Base-by-base conservation (phyloP, 2,329 filamentous ascomycete genomes). In the Teratosphaeria zuluensis region DNA sequence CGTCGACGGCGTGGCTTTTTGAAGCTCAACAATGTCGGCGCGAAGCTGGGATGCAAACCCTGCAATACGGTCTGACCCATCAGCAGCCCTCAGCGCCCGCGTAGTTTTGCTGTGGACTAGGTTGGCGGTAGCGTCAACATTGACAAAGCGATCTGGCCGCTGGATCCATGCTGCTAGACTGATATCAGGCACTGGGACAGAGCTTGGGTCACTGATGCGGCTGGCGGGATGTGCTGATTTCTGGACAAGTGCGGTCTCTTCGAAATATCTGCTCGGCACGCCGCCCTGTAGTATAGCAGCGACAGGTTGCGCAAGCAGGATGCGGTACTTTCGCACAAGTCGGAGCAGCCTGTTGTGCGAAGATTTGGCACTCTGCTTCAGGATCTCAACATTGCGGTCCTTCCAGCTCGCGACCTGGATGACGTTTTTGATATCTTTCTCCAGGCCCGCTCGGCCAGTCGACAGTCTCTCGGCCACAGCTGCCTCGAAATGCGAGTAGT, bases 401-500 rank as follows among this genome's bases (percentile, higher is more conserved):
- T 95, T 96, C 95, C 95, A 99, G 73, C 91, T 96, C 7, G 92
- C 91, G 66, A 99, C 78, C 56, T 95, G 84, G 16, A 99, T 82
- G n/a, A 96, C 86, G 65, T 97, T 89, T 70, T 88, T 92, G 81
- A 97, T 90, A 59, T 90, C 85, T 74, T 91, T 96, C 72, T 97
- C 92, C n/a, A 97, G 80, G 0, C 81, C 79, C 6, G 80, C 77
- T 58, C 90, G 84, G n/a, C 86, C 88, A 52, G 83, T 83, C 21
- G 76, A 76, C 38, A 96, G 80, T 1, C 80, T 75, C 61, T 90
- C 86, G 12, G 80, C 75, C 7, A 92, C 83, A 4, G 82, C 76
- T 59, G 79, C 78, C 68, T 87, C 83, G 66, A 89, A 95, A 33
- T 89, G 84, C 35, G 78, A 75, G 72, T 89, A 95, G 70, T 90